A percentile compares a stretch with the other conserved stretches of the same genome.
Evolutionary conservation across 345 rosid genomes (phyloP).

Genomic region (Syzygium aromaticum): DNA sequence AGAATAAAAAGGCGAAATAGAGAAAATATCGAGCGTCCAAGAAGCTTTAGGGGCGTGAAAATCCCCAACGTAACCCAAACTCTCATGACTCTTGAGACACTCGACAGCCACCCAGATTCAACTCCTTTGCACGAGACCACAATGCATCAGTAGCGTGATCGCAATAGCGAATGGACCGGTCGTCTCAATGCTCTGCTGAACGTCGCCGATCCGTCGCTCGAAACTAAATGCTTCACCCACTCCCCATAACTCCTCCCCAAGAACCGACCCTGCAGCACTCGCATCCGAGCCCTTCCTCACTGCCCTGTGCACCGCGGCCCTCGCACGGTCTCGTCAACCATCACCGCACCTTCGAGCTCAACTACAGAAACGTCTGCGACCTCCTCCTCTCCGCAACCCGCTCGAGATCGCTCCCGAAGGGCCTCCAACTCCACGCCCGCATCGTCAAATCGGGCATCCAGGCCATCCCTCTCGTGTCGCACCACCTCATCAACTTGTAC

Average conservation of each 20-base stretch:
- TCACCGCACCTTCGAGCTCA: slow-evolving; percentile 13
- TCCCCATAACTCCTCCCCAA: neutral
- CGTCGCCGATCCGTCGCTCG: neutral
- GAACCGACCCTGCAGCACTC: neutral
- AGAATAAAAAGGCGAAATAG: too few relatives aligned
- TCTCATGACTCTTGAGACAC: rapidly evolving
- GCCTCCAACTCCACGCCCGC: slow-evolving; percentile 72
- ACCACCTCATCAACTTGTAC: slow-evolving; percentile 82
- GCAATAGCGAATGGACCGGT: neutral
- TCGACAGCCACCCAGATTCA: neutral
- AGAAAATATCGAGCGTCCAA: neutral
- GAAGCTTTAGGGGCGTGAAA: neutral
- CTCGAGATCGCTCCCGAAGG: slow-evolving; percentile 39
- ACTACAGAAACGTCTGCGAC: slow-evolving; percentile 37
- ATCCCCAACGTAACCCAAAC: neutral
- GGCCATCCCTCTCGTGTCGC: slow-evolving; percentile 54
- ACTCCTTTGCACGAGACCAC: neutral
- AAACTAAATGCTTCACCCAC: neutral
- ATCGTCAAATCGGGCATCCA: slow-evolving; percentile 62
- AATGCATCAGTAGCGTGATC: neutral
- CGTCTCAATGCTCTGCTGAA: neutral
- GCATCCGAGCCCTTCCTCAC: neutral
- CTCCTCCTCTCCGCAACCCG: slow-evolving; percentile 55
- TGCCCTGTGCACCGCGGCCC: neutral
- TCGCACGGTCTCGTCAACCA: neutral